Evolutionary conservation across 2,329 filamentous ascomycete species (phyloP).

Genomic region (Didymosphaeria variabile): DNA sequence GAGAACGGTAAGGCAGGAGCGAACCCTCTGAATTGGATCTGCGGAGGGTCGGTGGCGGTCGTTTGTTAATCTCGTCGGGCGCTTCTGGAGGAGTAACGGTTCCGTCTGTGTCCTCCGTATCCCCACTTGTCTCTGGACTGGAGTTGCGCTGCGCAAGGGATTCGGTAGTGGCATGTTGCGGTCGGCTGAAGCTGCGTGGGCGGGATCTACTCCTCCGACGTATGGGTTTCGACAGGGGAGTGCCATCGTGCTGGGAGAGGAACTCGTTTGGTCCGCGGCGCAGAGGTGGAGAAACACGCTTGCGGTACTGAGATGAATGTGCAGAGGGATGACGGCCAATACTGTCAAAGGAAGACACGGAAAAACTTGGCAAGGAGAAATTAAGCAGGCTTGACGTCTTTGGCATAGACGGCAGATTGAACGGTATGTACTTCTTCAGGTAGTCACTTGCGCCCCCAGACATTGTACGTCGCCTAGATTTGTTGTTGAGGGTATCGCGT

Average conservation of each 20-base stretch:
- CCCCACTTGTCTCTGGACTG: conserved; percentile 14
- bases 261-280: conserved; percentile 8
- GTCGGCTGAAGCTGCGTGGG: conserved; percentile 15
- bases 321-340: conserved; percentile 24
- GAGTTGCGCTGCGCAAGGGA: conserved; percentile 30
- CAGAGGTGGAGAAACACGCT: conserved; percentile 28
- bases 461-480: conserved; percentile 49
- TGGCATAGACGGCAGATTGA: conserved; percentile 48
- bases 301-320: conserved; percentile 21
- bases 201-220: conserved; percentile 18
- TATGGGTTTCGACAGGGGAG: conserved; percentile 19
- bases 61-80: conserved; percentile 22
- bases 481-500: conserved; percentile 48
- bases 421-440: conserved; percentile 48
- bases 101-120: conserved; percentile 17
- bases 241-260: conserved; percentile 37
- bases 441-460: conserved; percentile 49
- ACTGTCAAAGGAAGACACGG: conserved; percentile 38
- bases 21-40: conserved; percentile 80
- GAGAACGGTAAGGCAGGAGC: conserved; percentile 73
- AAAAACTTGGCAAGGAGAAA: conserved; percentile 48
- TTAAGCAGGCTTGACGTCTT: conserved; percentile 48
- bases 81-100: conserved; percentile 15
- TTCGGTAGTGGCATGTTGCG: conserved; percentile 26
- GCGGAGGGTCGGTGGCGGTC: conserved; percentile 55